Conservation (phyloP, 192 early-diverging fungal genomes). For the Coemansia sp. region DNA sequence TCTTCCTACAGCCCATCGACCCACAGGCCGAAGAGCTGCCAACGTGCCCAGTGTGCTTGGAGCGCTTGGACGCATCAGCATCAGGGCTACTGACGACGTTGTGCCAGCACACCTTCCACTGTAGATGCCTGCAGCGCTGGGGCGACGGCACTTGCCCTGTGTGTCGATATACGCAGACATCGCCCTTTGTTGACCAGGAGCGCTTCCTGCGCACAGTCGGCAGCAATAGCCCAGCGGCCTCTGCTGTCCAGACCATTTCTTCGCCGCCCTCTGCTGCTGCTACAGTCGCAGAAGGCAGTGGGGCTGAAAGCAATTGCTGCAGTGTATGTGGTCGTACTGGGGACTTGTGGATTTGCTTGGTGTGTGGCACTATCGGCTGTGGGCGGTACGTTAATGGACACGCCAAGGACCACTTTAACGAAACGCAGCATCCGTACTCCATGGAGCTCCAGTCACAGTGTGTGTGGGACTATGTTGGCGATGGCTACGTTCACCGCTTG, state of each 20-base stretch:
- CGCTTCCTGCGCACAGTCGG: slow-evolving; percentile 19
- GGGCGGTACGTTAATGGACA: slow-evolving; percentile 90
- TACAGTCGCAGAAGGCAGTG: slow-evolving; percentile 14
- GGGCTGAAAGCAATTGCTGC: slow-evolving; percentile 58
- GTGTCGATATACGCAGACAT: slow-evolving; percentile 75
- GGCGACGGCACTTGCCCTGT: slow-evolving; percentile 88
- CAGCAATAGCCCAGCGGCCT: slow-evolving; percentile 13
- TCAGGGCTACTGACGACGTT: slow-evolving; percentile 89
- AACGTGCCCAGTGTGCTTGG: slow-evolving; percentile 95
- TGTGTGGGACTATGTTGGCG: slow-evolving; percentile 98
- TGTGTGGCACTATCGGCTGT: slow-evolving; percentile 95
- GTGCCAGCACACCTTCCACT: slow-evolving; percentile 96
- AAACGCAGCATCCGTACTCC: slow-evolving; percentile 83
- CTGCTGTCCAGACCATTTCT: background rate
- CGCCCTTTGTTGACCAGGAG: slow-evolving; percentile 43
- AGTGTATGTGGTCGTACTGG: slow-evolving; percentile 69
- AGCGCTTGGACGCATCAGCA: slow-evolving; percentile 85
- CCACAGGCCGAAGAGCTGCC: slow-evolving; percentile 64
- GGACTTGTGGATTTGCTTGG: slow-evolving; percentile 94
- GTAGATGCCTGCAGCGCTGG: slow-evolving; percentile 89
- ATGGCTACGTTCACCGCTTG: slow-evolving; percentile 94
- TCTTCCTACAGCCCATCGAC: slow-evolving; percentile 29
- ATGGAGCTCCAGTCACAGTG: slow-evolving; percentile 93
- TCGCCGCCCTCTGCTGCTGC: background rate
- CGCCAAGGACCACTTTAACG: slow-evolving; percentile 82